A percentile compares a stretch with the other conserved stretches of the same genome.
phyloP scores from a whole-genome alignment of 169 alveolate species.

The Ichthyophthirius multifiliis region DNA sequence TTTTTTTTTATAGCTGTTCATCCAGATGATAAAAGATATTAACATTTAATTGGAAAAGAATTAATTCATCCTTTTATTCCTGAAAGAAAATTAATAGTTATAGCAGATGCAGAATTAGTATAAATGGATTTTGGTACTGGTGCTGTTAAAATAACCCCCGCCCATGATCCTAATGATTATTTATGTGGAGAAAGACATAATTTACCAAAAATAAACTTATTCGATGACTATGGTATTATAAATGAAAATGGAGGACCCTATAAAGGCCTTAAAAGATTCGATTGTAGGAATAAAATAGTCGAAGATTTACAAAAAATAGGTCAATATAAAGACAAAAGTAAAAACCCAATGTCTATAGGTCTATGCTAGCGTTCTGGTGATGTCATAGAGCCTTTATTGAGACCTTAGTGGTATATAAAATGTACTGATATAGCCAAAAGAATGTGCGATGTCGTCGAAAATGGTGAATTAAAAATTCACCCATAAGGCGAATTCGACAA shows the following conservation, averaged over 20 bases:
- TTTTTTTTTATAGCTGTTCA: constrained; percentile 90
- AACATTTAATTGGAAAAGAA: constrained; percentile 94
- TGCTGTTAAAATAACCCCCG: constrained; percentile 99
- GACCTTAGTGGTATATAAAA: constrained; percentile 99
- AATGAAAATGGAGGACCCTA: constrained; percentile 95
- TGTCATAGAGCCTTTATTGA: constrained; percentile 96
- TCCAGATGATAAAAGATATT: constrained; percentile 97
- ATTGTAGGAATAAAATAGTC: constrained; percentile 92
- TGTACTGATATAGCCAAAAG: constrained; percentile 94
- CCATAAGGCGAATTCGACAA: constrained; percentile 92
- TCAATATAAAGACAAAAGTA: constrained; percentile 76
- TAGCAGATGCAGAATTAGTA: constrained; percentile 95
- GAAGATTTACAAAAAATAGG: constrained; percentile 91
- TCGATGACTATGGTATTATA: constrained; percentile 95
- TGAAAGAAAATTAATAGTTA: constrained; percentile 90
- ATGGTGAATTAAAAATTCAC: constrained; percentile 89
- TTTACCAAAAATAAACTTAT: constrained; percentile 79
- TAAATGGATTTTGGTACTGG: constrained; percentile 99
- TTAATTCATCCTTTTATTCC: constrained; percentile 97
- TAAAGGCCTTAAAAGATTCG: constrained; percentile 95
- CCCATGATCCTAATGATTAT: constrained; percentile 99
- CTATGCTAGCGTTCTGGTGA: constrained; percentile 97
- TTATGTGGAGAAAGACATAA: constrained; percentile 96
- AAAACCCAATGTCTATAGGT: constrained; percentile 96
- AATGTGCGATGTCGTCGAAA: constrained; percentile 90